phyloP scores from a whole-genome alignment of 495 filamentous ascomycete species.

The Xylaria bambusicola region DNA sequence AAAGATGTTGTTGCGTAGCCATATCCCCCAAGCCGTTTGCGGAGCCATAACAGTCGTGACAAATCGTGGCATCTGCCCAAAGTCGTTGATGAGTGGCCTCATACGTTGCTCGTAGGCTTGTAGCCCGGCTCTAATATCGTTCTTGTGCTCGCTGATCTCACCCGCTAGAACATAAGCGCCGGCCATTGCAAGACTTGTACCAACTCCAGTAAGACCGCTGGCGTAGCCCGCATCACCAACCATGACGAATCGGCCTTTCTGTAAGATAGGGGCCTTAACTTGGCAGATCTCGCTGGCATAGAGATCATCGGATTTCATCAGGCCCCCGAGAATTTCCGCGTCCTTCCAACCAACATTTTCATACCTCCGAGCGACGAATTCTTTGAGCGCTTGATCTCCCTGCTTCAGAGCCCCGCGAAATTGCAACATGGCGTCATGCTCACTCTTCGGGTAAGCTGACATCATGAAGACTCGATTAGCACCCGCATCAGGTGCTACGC shows the following conservation, averaged over 20 bases:
- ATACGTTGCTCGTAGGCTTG: constrained; percentile 44
- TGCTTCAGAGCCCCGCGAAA: constrained; percentile 42
- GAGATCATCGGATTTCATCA: constrained; percentile 45
- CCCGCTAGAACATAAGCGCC: constrained; percentile 56
- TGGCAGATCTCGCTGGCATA: constrained; percentile 46
- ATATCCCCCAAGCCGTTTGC: constrained; percentile 42
- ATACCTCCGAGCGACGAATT: constrained; percentile 36
- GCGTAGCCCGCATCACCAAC: constrained; percentile 51
- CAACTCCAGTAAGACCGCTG: constrained; percentile 46
- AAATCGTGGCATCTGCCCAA: constrained; percentile 39
- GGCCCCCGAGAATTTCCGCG: constrained; percentile 32
- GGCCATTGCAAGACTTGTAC: constrained; percentile 46
- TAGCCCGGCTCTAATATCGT: constrained; percentile 39
- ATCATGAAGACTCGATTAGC: constrained; percentile 36
- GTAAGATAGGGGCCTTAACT: constrained; percentile 40
- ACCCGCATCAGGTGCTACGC: constrained; percentile 37
- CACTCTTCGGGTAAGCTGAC: constrained; percentile 32
- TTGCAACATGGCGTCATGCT: constrained; percentile 27
- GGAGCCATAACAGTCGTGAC: constrained; percentile 37
- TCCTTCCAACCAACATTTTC: constrained; percentile 44
- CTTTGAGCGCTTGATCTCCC: constrained; percentile 43
- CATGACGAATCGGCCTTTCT: constrained; percentile 37
- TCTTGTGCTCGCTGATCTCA: constrained; percentile 41
- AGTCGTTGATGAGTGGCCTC: constrained; percentile 42
- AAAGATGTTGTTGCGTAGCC: constrained; percentile 30